Percentiles rank a stretch among this genome's conserved stretches.
Evolutionary conservation across 2,329 filamentous ascomycete species (phyloP).

Genomic region (Cercospora citrullina): DNA sequence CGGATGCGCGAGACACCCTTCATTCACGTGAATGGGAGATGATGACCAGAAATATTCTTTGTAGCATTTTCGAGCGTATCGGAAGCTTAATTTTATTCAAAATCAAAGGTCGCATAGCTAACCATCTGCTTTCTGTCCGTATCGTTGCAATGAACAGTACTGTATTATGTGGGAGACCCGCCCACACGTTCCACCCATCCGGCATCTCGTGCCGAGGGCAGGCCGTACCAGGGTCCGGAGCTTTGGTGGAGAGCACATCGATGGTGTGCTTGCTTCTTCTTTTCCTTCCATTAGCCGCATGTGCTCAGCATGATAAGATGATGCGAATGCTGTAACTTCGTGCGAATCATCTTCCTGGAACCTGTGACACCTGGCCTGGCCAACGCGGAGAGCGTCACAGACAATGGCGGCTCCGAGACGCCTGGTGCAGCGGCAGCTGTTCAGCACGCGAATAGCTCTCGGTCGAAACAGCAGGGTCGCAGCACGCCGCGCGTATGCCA

Average conservation of each 20-base stretch:
- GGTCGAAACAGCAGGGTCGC: constrained; percentile 13
- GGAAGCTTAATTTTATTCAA: background rate
- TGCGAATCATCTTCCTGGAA: background rate
- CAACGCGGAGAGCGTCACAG: background rate
- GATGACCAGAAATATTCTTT: background rate
- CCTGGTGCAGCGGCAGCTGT: constrained; percentile 24
- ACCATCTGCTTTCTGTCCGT: background rate
- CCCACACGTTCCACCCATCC: background rate
- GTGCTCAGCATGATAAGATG: background rate
- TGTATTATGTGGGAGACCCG: background rate
- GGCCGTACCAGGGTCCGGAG: background rate
- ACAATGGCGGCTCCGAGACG: constrained; percentile 39
- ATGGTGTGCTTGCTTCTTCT: background rate
- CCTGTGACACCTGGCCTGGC: background rate
- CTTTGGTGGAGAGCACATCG: background rate
- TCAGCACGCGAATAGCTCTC: constrained; percentile 15
- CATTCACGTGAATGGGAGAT: background rate
- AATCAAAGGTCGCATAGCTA: background rate
- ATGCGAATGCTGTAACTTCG: background rate
- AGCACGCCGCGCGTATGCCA: constrained; percentile 40
- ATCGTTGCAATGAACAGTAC: background rate
- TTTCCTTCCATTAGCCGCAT: background rate
- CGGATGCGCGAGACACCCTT: background rate
- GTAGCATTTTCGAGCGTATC: background rate
- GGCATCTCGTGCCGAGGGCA: background rate